These are phyloP conservation scores for Candida sp. DNA, from an alignment of 1,139 yeast species.

Conservation along the genomic window DNA sequence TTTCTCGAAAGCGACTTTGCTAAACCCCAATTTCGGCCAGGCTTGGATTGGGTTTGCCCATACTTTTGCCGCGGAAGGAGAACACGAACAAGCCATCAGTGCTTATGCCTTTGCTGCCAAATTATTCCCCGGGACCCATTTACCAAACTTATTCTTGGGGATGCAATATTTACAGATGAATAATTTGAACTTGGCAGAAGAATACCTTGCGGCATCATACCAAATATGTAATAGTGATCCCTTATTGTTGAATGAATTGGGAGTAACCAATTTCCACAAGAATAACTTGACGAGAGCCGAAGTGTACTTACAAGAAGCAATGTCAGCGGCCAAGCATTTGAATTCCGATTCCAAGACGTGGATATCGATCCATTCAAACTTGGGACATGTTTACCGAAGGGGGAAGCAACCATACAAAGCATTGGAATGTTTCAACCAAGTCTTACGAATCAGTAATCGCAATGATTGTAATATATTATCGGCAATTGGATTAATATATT, in stretches of 20 bases:
- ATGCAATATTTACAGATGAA: slow-evolving; percentile 95
- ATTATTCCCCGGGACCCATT: slow-evolving; percentile 89
- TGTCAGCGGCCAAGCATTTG: slow-evolving; percentile 63
- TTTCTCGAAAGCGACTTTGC: slow-evolving; percentile 84
- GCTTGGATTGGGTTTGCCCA: slow-evolving; percentile 99
- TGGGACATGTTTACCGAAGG: slow-evolving; percentile 88
- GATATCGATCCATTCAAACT: slow-evolving; percentile 82
- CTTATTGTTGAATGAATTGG: slow-evolving; percentile 82
- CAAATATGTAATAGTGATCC: slow-evolving; percentile 86
- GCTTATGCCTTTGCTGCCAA: slow-evolving; percentile 97
- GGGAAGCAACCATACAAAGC: slow-evolving; percentile 63
- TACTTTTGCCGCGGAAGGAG: slow-evolving; percentile 96
- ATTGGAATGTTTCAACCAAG: slow-evolving; percentile 72
- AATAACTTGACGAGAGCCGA: slow-evolving; percentile 70
- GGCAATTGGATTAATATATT: slow-evolving; percentile 79
- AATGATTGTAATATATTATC: slow-evolving; percentile 73
- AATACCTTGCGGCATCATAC: slow-evolving; percentile 74
- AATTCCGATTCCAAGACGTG: slow-evolving; percentile 83
- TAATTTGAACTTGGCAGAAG: slow-evolving; percentile 80
- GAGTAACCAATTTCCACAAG: slow-evolving; percentile 83
- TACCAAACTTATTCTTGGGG: slow-evolving; percentile 88
- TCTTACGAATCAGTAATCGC: slow-evolving; percentile 62
- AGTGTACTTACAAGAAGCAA: slow-evolving; percentile 66
- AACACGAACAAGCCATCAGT: slow-evolving; percentile 96
- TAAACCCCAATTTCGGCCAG: slow-evolving; percentile 88